Percentiles rank a stretch among this genome's conserved stretches.
These are phyloP conservation scores for Coleophoma cylindrospora DNA, from an alignment of 2,329 filamentous ascomycete genomes.

Conservation along the genomic window DNA sequence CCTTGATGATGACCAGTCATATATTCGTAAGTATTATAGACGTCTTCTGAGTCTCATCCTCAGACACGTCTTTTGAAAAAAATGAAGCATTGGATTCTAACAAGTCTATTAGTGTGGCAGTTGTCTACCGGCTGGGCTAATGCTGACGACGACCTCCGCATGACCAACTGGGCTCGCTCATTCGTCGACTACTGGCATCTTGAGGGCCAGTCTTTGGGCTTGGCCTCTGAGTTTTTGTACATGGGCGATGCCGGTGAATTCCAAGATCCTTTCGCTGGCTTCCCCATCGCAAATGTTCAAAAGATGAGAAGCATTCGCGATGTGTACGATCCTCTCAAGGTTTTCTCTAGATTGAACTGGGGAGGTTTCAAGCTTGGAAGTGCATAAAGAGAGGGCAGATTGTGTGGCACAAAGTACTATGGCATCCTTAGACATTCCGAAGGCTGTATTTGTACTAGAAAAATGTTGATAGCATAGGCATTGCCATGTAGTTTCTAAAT, in stretches of 20 bases:
- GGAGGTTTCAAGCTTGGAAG: conserved; percentile 20
- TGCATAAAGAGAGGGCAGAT: no score
- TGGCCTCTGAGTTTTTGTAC: conserved; percentile 2
- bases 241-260: conserved; percentile 1
- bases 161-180: conserved; percentile 27
- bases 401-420: no score
- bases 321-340: conserved; percentile 18
- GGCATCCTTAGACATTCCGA: no score
- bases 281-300: background rate
- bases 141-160: conserved; percentile 29
- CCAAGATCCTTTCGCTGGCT: background rate
- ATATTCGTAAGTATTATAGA: conserved; percentile 23
- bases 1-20: conserved; percentile 23
- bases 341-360: conserved; percentile 20
- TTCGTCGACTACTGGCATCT: conserved; percentile 25
- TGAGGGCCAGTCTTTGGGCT: conserved; percentile 18
- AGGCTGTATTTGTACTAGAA: no score
- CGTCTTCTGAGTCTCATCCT: background rate
- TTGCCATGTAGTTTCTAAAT: no score
- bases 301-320: conserved; percentile 11
- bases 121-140: conserved; percentile 31
- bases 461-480: no score
- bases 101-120: conserved; percentile 28
- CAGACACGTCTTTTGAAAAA: background rate
- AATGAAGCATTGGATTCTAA: background rate